Base-by-base conservation (phyloP, 805 yeast genomes). In the Monosporozyma aquatica region DNA sequence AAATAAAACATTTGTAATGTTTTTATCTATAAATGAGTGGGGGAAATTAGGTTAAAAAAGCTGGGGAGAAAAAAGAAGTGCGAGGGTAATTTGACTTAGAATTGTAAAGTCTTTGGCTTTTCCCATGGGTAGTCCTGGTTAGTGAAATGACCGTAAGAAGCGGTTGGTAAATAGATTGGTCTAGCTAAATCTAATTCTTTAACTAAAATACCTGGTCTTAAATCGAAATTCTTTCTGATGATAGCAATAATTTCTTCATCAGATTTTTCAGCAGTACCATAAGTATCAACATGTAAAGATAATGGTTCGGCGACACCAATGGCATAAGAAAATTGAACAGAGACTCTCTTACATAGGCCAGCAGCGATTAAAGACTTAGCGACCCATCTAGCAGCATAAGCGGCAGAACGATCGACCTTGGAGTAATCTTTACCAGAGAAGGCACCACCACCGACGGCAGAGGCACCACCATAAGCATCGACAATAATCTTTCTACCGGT, bases 391-490 rank as follows among this genome's bases (percentile, higher is more conserved):
- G 98, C 98, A 63, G 98, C 97, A 68, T 92, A 92, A 56, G 98
- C 98, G 66, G 98, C 98, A 53, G 97, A 90, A 76, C 98, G 86
- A 72, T 92, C 98, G 64, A 92, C 98, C 79, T 92, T 92, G 68
- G 97, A 87, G 85, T 86, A 92, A 72, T 92, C 98, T 78, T 92
- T 92, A 71, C 98, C 98, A 52, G 95, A 84, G 87, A 92, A 92
- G 53, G 98, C 98, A 78, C 98, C 98, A 78, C 98, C 98, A 74
- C 98, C 98, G 78, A 92, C 98, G 64, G 98, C 97, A 72, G 98
- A 97, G 94, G 98, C 94, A 64, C 98, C 98, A 76, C 98, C 98
- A 75, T 92, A 92, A 53, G 98, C 95, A 72, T 92, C 98, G 66
- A 92, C 98, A 62, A 92, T 92, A 70, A 92, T 92, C 78, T 92